Conservation (phyloP, 2,329 filamentous ascomycete genomes). For the Emmonsia crescens region DNA sequence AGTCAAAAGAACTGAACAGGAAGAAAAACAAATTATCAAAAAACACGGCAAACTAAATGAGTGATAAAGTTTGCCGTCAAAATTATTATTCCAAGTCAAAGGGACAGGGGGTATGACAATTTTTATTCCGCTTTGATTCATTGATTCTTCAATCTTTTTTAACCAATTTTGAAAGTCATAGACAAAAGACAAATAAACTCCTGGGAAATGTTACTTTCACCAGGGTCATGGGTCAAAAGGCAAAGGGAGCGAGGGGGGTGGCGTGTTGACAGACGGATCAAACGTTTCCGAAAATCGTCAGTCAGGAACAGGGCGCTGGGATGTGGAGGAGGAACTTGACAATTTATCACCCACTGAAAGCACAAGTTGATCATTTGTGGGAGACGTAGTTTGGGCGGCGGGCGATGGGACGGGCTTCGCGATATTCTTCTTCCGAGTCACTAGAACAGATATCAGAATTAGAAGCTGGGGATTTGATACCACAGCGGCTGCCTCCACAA, state of each 20-base stretch:
- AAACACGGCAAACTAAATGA: neutral
- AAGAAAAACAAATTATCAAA: neutral
- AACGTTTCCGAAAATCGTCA: neutral
- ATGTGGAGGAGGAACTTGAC: neutral
- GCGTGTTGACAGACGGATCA: neutral
- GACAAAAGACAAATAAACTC: neutral
- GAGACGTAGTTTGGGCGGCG: neutral
- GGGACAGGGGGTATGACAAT: neutral
- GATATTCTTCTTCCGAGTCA: slow-evolving; percentile 5
- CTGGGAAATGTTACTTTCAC: neutral
- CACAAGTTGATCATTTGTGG: neutral
- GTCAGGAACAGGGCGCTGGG: too few relatives aligned
- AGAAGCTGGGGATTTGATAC: slow-evolving; percentile 39
- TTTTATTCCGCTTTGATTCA: neutral
- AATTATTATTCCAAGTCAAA: neutral
- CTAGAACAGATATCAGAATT: neutral
- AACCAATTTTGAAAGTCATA: neutral
- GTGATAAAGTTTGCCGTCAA: neutral
- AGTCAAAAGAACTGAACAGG: neutral
- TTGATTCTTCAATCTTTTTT: neutral
- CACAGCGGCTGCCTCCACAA: slow-evolving; percentile 81
- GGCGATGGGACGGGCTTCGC: neutral
- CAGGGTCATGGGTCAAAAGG: neutral
- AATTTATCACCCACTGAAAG: neutral
- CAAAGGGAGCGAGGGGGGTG: neutral